Evolutionary conservation across 2,329 filamentous ascomycete species (phyloP).

Genomic region (Sarocladium oryzae): DNA sequence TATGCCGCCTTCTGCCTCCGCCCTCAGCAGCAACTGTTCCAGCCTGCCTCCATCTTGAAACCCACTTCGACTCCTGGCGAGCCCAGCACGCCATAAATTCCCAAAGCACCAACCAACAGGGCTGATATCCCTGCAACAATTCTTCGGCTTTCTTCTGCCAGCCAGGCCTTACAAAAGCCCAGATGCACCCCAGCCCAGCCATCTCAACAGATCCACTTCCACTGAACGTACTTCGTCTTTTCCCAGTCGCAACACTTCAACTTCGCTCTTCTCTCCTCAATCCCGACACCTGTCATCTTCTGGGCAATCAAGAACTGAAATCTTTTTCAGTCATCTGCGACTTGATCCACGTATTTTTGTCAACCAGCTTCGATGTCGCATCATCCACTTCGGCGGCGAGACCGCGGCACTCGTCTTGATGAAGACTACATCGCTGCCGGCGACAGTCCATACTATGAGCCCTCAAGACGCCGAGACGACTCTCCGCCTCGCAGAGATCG

Average conservation of each 20-base stretch:
- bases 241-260: neutral
- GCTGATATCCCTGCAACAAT: neutral
- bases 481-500: constrained; percentile 6
- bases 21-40: neutral
- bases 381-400: constrained; percentile 18
- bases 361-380: constrained; percentile 17
- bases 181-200: neutral
- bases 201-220: constrained; percentile 9
- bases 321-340: neutral
- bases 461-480: constrained; percentile 16
- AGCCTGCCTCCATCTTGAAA: constrained; percentile 5
- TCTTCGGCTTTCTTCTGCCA: neutral
- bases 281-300: no score
- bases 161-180: neutral
- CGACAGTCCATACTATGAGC: constrained; percentile 14
- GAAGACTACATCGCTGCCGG: constrained; percentile 17
- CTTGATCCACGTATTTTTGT: neutral
- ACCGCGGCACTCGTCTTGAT: constrained; percentile 17
- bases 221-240: neutral
- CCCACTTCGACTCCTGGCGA: neutral
- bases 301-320: no score
- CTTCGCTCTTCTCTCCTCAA: neutral
- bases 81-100: no score
- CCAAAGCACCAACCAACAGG: neutral
- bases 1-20: neutral